Conservation (phyloP, 225 moss, liverwort and hornwort genomes). For the Pleurozium schreberi region DNA sequence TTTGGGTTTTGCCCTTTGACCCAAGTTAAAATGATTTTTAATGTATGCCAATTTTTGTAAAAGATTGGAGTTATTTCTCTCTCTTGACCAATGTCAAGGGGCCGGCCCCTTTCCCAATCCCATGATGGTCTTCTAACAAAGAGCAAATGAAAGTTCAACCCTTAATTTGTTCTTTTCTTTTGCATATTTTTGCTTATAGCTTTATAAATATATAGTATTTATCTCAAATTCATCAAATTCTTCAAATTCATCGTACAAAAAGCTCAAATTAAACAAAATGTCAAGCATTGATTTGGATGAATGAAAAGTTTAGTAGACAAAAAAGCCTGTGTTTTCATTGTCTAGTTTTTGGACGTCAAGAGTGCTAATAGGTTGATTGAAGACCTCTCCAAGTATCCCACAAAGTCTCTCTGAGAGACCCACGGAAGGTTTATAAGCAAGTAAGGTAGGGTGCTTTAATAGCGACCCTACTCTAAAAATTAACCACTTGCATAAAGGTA, state of each 20-base stretch:
- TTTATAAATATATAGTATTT: too few relatives aligned
- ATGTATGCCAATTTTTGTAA: fast-evolving
- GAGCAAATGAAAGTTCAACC: background rate
- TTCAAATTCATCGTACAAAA: background rate
- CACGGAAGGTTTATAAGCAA: background rate
- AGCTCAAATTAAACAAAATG: background rate
- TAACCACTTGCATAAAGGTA: fast-evolving
- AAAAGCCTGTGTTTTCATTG: too few relatives aligned
- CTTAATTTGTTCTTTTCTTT: background rate
- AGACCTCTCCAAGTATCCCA: background rate
- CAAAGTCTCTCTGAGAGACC: fast-evolving
- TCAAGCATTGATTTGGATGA: background rate
- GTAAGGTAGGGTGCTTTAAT: background rate
- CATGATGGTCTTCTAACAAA: background rate
- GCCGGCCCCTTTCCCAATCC: background rate
- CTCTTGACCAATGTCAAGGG: background rate
- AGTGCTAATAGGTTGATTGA: background rate
- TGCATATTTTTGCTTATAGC: background rate
- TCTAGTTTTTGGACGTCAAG: fast-evolving
- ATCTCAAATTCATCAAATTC: background rate
- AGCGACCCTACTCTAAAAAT: background rate
- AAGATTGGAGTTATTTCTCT: background rate
- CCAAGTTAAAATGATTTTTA: too few relatives aligned
- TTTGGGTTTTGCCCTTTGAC: background rate
- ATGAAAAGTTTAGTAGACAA: background rate